phyloP scores from a whole-genome alignment of 1,284 basidiomycete species.

The Ceratobasidium sp. region DNA sequence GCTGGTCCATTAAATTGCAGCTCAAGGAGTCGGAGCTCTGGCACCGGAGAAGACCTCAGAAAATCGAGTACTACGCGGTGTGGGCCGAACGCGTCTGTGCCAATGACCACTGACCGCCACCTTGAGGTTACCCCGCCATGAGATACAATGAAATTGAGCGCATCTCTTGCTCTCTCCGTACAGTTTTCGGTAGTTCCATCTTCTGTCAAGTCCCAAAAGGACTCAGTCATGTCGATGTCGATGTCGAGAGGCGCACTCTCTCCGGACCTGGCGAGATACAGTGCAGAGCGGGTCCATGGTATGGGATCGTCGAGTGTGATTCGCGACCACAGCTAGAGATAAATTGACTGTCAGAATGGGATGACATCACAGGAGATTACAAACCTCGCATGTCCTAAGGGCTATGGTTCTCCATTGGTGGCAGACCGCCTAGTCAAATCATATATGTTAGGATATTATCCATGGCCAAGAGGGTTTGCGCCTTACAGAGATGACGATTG shows the following conservation, averaged over 20 bases:
- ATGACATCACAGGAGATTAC: too few species aligned
- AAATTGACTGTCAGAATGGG: background rate
- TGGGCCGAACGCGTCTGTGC: background rate
- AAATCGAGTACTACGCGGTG: conserved; percentile 9
- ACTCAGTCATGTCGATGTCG: conserved; percentile 6
- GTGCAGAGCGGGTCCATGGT: conserved; percentile 6
- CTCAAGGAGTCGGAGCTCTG: background rate
- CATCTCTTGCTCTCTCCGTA: background rate
- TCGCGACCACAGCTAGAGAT: background rate
- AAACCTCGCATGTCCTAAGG: background rate
- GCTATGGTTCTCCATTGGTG: background rate
- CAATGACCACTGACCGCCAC: background rate
- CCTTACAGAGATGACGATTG: background rate
- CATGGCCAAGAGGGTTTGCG: too few species aligned
- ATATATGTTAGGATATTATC: background rate
- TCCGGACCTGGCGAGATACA: conserved; percentile 16
- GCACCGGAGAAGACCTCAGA: background rate
- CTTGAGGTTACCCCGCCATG: conserved; percentile 19
- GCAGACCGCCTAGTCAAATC: background rate
- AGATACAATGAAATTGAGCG: conserved; percentile 8
- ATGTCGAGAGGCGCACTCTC: background rate
- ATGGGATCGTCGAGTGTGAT: conserved; percentile 14
- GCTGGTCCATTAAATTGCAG: background rate
- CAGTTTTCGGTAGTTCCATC: background rate
- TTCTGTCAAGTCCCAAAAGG: background rate